Evolutionary conservation across 1,139 yeast genomes (phyloP).

Genomic region (Pichia sp.): DNA sequence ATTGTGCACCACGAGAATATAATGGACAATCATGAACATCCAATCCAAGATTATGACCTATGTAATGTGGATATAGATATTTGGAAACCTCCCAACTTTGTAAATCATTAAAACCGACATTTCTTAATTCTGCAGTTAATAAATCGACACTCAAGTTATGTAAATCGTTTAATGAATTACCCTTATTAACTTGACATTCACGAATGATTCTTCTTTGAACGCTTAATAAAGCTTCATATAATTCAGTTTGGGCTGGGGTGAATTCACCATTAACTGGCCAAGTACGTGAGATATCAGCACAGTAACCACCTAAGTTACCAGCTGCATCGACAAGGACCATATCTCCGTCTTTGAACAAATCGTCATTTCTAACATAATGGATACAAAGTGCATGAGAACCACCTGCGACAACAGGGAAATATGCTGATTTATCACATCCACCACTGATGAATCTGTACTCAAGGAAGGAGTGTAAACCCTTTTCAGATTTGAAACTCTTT

Average conservation of each 20-base stretch:
- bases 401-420: slow-evolving; percentile 95
- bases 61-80: slow-evolving; percentile 82
- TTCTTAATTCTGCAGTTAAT: slow-evolving; percentile 62
- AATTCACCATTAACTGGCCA: slow-evolving; percentile 87
- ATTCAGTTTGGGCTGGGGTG: slow-evolving; percentile 73
- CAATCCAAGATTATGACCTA: slow-evolving; percentile 93
- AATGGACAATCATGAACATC: slow-evolving; percentile 87
- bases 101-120: slow-evolving; percentile 63
- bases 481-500: slow-evolving; percentile 61
- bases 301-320: slow-evolving; percentile 90
- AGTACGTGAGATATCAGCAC: slow-evolving; percentile 93
- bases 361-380: slow-evolving; percentile 90
- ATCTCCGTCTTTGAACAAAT: slow-evolving; percentile 68
- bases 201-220: slow-evolving; percentile 81
- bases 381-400: slow-evolving; percentile 85
- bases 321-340: slow-evolving; percentile 95
- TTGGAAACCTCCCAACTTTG: slow-evolving; percentile 52
- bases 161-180: slow-evolving; percentile 65
- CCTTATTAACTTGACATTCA: slow-evolving; percentile 52
- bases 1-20: slow-evolving; percentile 48
- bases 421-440: slow-evolving; percentile 90
- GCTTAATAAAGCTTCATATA: slow-evolving; percentile 83
- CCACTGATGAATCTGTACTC: slow-evolving; percentile 81
- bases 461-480: slow-evolving; percentile 74
- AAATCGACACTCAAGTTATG: slow-evolving; percentile 66